Conservation (phyloP, 495 filamentous ascomycete genomes). For the Parathielavia hyrcaniae region DNA sequence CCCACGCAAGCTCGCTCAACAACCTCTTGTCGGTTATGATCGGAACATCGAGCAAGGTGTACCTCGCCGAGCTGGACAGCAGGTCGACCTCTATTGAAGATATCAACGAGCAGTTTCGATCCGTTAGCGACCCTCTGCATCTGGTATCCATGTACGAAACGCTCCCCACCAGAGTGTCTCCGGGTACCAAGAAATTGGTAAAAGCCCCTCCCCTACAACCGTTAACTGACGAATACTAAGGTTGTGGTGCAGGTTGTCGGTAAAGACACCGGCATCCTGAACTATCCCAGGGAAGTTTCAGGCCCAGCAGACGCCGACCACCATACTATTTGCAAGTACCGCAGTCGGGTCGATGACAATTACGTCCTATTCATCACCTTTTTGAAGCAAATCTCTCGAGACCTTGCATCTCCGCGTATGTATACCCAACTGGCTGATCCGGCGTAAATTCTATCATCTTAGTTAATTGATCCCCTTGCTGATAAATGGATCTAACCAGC, state of each 20-base stretch:
- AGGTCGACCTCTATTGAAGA: not conserved
- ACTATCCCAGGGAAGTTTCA: not conserved
- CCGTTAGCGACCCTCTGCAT: not conserved
- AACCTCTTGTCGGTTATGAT: not conserved
- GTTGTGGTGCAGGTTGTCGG: not conserved
- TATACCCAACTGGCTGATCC: too few relatives aligned
- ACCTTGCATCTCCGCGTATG: not conserved
- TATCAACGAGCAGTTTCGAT: not conserved
- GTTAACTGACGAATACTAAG: not conserved
- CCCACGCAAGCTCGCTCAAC: not conserved
- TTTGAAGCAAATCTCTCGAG: not conserved
- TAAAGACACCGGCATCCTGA: not conserved
- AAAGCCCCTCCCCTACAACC: not conserved
- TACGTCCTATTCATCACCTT: constrained; percentile 3
- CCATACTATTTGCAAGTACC: constrained; percentile 6
- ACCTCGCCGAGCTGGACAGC: not conserved
- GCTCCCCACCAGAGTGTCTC: not conserved
- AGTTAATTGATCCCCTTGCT: too few relatives aligned
- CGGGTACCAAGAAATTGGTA: constrained; percentile 1
- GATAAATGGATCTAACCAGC: too few relatives aligned
- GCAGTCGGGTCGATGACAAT: not conserved
- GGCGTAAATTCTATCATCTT: too few relatives aligned
- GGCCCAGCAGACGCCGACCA: constrained; percentile 1
- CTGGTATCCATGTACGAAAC: constrained; percentile 4
- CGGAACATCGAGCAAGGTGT: not conserved